phyloP scores from a whole-genome alignment of 129 eudicot genomes.

The Pseudognaphalium luteoalbum region DNA sequence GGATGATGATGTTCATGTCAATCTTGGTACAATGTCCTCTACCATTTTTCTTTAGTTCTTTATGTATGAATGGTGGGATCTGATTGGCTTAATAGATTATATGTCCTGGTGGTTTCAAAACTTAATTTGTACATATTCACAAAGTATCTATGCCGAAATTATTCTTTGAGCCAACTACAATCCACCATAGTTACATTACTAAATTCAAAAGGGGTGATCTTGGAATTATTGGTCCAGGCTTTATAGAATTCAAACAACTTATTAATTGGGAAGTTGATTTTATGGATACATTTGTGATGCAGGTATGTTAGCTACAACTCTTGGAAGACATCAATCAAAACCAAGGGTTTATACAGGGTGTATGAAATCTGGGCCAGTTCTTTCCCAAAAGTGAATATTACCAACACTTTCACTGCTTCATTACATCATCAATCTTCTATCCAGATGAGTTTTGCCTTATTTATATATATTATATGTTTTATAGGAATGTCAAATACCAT shows the following conservation, averaged over 20 bases:
- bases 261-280: constrained; percentile 7
- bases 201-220: neutral
- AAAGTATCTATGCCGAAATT: neutral
- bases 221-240: neutral
- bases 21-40: constrained; percentile 51
- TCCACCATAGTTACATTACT: neutral
- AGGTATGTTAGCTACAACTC: constrained; percentile 80
- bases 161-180: neutral
- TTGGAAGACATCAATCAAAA: constrained; percentile 67
- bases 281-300: neutral
- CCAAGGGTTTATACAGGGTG: constrained; percentile 75
- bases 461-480: neutral
- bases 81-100: neutral
- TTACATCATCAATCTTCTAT: constrained; percentile 1
- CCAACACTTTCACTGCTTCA: neutral
- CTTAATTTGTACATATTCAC: no score
- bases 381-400: constrained; percentile 61
- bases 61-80: neutral
- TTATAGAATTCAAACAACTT: neutral
- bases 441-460: neutral
- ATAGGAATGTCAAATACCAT: constrained; percentile 72
- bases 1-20: constrained; percentile 89
- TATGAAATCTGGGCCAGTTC: constrained; percentile 94
- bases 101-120: neutral
- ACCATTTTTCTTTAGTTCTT: neutral